Base-by-base conservation (phyloP, 306 rosid genomes). In the Abrus pulchellus region DNA sequence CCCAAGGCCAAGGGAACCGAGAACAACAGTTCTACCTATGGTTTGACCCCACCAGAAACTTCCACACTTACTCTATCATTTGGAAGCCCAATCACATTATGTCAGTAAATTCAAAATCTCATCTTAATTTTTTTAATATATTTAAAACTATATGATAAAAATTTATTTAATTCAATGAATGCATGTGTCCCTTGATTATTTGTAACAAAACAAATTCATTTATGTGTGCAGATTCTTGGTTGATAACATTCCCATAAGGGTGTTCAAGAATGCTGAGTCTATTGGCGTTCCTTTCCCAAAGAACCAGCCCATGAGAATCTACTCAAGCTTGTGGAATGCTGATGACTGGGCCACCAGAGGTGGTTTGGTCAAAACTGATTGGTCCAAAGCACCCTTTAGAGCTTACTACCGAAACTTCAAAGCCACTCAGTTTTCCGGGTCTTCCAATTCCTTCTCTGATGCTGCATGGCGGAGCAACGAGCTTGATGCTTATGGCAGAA, bases 301-400 rank as follows among this genome's bases (percentile, higher is more conserved):
- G 83, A 91, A 64, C 66, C 97, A 93, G 45, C 90, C 94, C 0
- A 91, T 91, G 94, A 90, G 87, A 79, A 85, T 93, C 43, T 84
- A 93, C 74, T 91, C 97, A 0, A 91, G 94, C 72, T 89, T 93
- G 0, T 93, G 98, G 98, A 91, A 84, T 34, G 97, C 97, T 1
- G 94, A 90, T 67, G 89, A 92, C 34, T 92, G 97, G 97, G 97
- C 94, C 27, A 93, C 98, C 1, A 85, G 97, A 87, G 97, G 98
- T 9, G 98, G 98, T 9, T 77, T 91, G 82, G 90, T 91, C 36
- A 93, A 93, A 78, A 90, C 89, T 12, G 97, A 93, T 79, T 93
- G 97, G 97, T 77, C 97, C 9, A 89, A 88, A 12, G 93, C 97
- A 43, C 98, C 98, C 11, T 93, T 93, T 27, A 91, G 92, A 1